Percentiles rank a stretch among this genome's conserved stretches.
phyloP scores from a whole-genome alignment of 495 filamentous ascomycete species.

The Penicillium fimorum region DNA sequence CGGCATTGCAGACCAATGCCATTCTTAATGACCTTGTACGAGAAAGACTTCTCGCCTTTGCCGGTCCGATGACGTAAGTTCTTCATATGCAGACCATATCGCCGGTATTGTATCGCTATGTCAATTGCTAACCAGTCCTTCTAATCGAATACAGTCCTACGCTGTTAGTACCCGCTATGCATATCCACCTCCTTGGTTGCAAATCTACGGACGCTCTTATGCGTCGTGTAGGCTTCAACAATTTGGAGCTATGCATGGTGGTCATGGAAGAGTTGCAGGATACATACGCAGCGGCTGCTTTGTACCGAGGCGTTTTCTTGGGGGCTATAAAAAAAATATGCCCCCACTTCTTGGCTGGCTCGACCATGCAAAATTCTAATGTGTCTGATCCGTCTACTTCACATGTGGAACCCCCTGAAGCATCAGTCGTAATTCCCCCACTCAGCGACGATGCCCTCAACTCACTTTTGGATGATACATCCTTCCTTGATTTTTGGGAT shows the following conservation, averaged over 20 bases:
- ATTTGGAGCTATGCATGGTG: constrained; percentile 43
- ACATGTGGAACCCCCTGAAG: neutral
- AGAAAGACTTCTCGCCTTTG: constrained; percentile 3
- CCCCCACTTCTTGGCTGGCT: neutral
- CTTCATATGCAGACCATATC: too few relatives aligned
- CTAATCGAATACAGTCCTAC: constrained; percentile 26
- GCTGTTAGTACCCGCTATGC: constrained; percentile 41
- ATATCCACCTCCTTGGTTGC: constrained; percentile 39
- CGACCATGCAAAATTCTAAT: too few relatives aligned
- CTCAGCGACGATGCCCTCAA: constrained; percentile 22
- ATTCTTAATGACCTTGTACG: constrained; percentile 5
- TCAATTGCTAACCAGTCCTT: neutral
- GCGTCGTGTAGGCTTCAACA: constrained; percentile 37
- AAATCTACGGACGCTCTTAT: constrained; percentile 29
- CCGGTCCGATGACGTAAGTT: constrained; percentile 34
- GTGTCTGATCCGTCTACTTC: neutral
- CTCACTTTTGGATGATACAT: constrained; percentile 30
- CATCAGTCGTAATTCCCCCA: neutral
- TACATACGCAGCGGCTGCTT: constrained; percentile 28
- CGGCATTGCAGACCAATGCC: constrained; percentile 2
- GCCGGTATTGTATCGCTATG: neutral
- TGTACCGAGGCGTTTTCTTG: constrained; percentile 31
- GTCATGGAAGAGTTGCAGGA: constrained; percentile 39
- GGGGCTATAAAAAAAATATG: constrained; percentile 21
- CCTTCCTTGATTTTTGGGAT: constrained; percentile 33